These are phyloP conservation scores for Teratosphaeria nubilosa DNA, from an alignment of 2,329 filamentous ascomycete species.

Conservation along the genomic window DNA sequence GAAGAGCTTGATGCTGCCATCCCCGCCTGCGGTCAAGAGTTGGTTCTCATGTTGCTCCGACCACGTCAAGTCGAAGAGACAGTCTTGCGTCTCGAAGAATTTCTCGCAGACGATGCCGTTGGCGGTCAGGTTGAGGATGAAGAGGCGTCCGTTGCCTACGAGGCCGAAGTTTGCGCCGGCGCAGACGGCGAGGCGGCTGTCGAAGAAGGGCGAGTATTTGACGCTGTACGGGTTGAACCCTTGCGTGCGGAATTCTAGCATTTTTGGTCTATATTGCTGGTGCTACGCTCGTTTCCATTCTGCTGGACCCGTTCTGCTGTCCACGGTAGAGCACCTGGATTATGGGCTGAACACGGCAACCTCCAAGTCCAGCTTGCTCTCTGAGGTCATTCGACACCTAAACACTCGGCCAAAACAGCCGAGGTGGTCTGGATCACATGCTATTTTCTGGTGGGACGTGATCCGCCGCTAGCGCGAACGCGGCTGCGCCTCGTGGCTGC, in stretches of 20 bases:
- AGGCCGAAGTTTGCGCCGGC: conserved; percentile 93
- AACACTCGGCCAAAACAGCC: neutral
- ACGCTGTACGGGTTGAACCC: conserved; percentile 95
- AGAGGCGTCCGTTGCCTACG: conserved; percentile 88
- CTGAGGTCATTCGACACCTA: neutral
- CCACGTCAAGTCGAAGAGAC: conserved; percentile 90
- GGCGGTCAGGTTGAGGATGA: conserved; percentile 70
- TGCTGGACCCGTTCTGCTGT: neutral
- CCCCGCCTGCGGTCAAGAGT: conserved; percentile 76
- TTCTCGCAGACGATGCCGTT: conserved; percentile 78
- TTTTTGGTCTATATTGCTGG: conserved; percentile 31
- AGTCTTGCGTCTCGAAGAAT: conserved; percentile 92
- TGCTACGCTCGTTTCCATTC: conserved; percentile 1
- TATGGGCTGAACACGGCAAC: too few species aligned
- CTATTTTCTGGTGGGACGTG: neutral
- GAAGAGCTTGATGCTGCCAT: conserved; percentile 90
- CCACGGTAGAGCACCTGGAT: too few species aligned
- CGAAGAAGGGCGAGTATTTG: conserved; percentile 98
- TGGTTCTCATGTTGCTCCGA: conserved; percentile 96
- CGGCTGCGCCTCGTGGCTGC: neutral
- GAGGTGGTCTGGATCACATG: neutral
- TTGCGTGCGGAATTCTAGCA: conserved; percentile 89
- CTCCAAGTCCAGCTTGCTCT: neutral
- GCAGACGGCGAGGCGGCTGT: conserved; percentile 83
- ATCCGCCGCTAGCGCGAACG: neutral